Evolutionary conservation across 306 rosid species (phyloP).

Genomic region (Acacia melanoxylon): DNA sequence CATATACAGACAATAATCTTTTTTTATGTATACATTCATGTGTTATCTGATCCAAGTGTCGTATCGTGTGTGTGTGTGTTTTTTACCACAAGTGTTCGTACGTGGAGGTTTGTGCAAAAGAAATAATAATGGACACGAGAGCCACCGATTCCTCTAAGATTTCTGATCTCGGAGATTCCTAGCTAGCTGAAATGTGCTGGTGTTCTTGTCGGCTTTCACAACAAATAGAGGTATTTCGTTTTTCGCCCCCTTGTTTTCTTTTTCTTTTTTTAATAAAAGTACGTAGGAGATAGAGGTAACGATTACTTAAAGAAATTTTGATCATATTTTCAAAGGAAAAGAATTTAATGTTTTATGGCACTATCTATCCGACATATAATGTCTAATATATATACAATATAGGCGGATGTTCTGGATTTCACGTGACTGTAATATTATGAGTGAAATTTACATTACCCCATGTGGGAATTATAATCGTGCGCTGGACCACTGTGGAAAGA

Average conservation of each 20-base stretch:
- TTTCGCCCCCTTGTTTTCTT: conserved; percentile 8
- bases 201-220: conserved; percentile 21
- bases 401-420: conserved; percentile 40
- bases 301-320: conserved; percentile 9
- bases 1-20: not conserved
- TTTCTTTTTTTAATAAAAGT: conserved; percentile 24
- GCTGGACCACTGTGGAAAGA: conserved; percentile 36
- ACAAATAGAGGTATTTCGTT: conserved; percentile 32
- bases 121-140: not conserved
- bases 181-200: conserved; percentile 12
- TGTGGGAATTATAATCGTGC: conserved; percentile 39
- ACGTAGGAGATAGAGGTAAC: conserved; percentile 36
- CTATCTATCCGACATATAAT: not conserved
- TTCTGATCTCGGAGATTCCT: conserved; percentile 3
- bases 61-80: not conserved
- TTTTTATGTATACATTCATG: not conserved
- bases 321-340: not conserved
- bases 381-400: conserved; percentile 17
- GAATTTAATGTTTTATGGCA: not conserved
- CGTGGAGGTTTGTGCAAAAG: not conserved
- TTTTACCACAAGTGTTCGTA: not conserved
- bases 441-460: conserved; percentile 56
- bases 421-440: conserved; percentile 39
- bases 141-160: conserved; percentile 34
- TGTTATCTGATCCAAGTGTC: not conserved